Evolutionary conservation across 805 yeast genomes (phyloP).

Genomic region (Saturnispora hagleri): DNA sequence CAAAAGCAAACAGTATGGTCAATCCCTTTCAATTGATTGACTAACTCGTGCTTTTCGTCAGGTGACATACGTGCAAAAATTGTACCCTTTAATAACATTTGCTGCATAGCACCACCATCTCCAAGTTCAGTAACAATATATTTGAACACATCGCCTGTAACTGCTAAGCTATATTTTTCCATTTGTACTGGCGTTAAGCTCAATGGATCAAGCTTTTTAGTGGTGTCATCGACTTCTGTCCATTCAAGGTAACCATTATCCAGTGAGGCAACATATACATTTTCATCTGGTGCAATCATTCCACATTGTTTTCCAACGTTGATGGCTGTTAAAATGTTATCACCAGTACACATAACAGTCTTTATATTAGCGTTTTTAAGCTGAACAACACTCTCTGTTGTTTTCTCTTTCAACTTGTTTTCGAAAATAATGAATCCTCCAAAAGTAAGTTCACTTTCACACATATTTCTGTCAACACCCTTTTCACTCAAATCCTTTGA

Average conservation of each 20-base stretch:
- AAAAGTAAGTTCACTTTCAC: conserved; percentile 64
- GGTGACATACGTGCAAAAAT: conserved; percentile 98
- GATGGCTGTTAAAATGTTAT: conserved; percentile 86
- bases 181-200: conserved; percentile 45
- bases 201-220: conserved; percentile 47
- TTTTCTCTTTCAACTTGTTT: conserved; percentile 70
- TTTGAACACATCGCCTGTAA: conserved; percentile 90
- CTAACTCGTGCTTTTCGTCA: conserved; percentile 94
- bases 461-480: conserved; percentile 45
- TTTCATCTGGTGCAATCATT: conserved; percentile 37
- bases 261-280: conserved; percentile 56
- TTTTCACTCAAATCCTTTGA: conserved; percentile 32
- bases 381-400: conserved; percentile 49
- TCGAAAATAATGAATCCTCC: conserved; percentile 89
- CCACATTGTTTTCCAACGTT: conserved; percentile 86
- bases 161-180: conserved; percentile 57
- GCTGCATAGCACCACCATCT: conserved; percentile 33
- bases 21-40: conserved; percentile 70
- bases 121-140: conserved; percentile 53
- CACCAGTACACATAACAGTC: conserved; percentile 96
- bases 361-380: conserved; percentile 64
- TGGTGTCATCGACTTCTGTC: conserved; percentile 60
- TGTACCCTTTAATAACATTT: conserved; percentile 59
- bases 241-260: conserved; percentile 35
- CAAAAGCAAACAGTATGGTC: conserved; percentile 95